These are phyloP conservation scores for Punctularia strigosozonata DNA, from an alignment of 768 basidiomycete genomes.

Conservation along the genomic window DNA sequence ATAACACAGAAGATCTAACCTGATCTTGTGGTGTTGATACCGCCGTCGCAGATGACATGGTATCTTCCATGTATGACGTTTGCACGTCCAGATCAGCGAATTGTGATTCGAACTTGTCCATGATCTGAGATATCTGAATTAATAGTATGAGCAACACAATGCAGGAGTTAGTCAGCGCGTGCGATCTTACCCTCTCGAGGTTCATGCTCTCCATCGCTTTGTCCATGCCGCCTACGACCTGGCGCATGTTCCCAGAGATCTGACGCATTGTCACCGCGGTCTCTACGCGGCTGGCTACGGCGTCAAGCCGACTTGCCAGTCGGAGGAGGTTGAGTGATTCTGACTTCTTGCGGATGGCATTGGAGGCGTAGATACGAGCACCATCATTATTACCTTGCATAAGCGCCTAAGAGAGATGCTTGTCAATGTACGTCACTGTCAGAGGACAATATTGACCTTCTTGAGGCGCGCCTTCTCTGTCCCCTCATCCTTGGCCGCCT, in stretches of 20 bases:
- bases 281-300: conserved; percentile 93
- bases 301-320: conserved; percentile 86
- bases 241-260: conserved; percentile 94
- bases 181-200: conserved; percentile 63
- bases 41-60: conserved; percentile 89
- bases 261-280: conserved; percentile 97
- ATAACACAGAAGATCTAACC: too few species aligned
- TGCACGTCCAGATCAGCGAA: conserved; percentile 97
- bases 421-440: neutral
- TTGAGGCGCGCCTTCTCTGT: conserved; percentile 84
- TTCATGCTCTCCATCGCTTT: conserved; percentile 99
- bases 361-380: conserved; percentile 95
- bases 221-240: conserved; percentile 96
- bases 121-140: conserved; percentile 84
- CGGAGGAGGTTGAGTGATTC: conserved; percentile 87
- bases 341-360: conserved; percentile 96
- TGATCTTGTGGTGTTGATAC: conserved; percentile 94
- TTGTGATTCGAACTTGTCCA: conserved; percentile 98
- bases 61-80: conserved; percentile 95
- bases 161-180: neutral
- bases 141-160: neutral
- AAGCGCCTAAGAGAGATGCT: conserved; percentile 53
- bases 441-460: conserved; percentile 45
- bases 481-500: conserved; percentile 92
- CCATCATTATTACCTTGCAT: conserved; percentile 96